Evolutionary conservation across 2,329 filamentous ascomycete species (phyloP), one percentile per base, ranked within the genome.

Genomic region (Cladosporium cucumerinum): DNA sequence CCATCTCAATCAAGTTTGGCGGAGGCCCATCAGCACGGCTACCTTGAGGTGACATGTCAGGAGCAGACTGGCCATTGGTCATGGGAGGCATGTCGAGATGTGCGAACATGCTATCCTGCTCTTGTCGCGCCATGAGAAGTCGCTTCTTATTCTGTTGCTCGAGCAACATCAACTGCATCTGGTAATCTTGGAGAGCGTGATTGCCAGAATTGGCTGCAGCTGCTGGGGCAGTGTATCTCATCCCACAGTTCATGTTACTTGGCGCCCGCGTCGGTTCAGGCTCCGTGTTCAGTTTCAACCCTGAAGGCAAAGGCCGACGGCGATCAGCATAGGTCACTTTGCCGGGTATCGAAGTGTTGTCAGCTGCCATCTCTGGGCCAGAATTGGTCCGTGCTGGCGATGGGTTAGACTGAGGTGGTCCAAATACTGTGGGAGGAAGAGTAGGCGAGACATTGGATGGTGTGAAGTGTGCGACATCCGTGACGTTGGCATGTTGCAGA

Each of bases 81-180:
- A 74, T 77, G 48, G 71, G 69, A 18, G 72, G 71, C 39, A 70
- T 72, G 28, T 81, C 82, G 23, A 83, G 84, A 57, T 82, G 68
- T 28, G 32, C 10, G 57, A 80, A 83, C 76, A 87, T 84, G 73
- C 80, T 86, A 68, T 93, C 91, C 76, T 94, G 90, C 74, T 93
- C 87, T 78, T 88, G 87, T 57, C 93, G 82, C 39, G 91, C 91
- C 90, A 93, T 92, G 82, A 93, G 87, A 55, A 93, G 82, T n/a
- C 91, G 84, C 78, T 93, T 93, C 82, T 93, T 93, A 72, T 94
- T 94, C 78, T 94, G 90, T 77, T 93, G 90, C 78, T 94, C 91
- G 18, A 94, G 84, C 55, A 93, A 79, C 91, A 93, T 93, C 74
- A 94, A 80, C 76, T 94, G 91, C 90, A 93, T 93, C 80, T 94